Conservation (phyloP, 2,329 filamentous ascomycete species). For the Eurotiales sp. region DNA sequence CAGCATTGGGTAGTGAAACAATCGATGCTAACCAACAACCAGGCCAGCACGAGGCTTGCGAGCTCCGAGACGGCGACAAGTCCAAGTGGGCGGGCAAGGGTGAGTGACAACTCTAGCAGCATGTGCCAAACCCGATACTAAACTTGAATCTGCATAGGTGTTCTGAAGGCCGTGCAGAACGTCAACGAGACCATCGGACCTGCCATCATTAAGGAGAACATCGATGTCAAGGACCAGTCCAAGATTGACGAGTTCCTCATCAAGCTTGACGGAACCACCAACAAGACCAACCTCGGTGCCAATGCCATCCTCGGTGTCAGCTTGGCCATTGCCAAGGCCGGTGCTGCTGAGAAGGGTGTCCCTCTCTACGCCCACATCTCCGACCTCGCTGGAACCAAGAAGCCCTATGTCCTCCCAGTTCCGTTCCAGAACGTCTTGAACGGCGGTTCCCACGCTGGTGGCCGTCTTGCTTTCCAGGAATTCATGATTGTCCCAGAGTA, state of each 20-base stretch:
- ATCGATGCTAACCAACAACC: constrained; percentile 23
- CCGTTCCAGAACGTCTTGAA: constrained; percentile 95
- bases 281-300: constrained; percentile 85
- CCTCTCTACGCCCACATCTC: constrained; percentile 86
- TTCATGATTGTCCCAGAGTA: constrained; percentile 90
- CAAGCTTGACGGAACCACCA: constrained; percentile 75
- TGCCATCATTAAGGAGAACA: constrained; percentile 73
- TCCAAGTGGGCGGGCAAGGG: constrained; percentile 82
- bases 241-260: constrained; percentile 81
- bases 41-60: constrained; percentile 87
- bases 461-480: constrained; percentile 90
- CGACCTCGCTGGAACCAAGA: constrained; percentile 83
- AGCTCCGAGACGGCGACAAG: constrained; percentile 89
- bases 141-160: constrained; percentile 43
- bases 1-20: neutral
- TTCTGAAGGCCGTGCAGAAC: constrained; percentile 79
- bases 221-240: constrained; percentile 83
- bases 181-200: constrained; percentile 79
- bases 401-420: constrained; percentile 84
- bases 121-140: too few relatives aligned
- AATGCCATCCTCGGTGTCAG: constrained; percentile 85
- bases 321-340: constrained; percentile 81
- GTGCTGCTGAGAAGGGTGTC: constrained; percentile 82
- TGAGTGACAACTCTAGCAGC: constrained; percentile 33
- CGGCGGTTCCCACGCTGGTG: constrained; percentile 94